Percentiles rank a stretch among this genome's conserved stretches.
phyloP scores from a whole-genome alignment of 1,284 basidiomycete species.

The Cutaneotrichosporon sp. region DNA sequence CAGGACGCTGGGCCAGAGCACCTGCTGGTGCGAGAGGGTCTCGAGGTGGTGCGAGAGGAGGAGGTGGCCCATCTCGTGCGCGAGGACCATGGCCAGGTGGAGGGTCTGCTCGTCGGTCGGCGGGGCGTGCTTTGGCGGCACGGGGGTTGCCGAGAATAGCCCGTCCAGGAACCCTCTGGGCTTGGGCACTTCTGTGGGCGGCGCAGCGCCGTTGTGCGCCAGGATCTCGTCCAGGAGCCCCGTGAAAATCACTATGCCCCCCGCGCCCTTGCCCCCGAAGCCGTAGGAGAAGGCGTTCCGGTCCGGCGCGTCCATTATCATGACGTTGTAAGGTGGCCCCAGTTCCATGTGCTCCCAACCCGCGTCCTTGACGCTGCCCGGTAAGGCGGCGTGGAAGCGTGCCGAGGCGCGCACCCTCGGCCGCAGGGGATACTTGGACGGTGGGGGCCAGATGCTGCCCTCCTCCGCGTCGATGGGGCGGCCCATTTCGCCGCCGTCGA shows the following conservation, averaged over 20 bases:
- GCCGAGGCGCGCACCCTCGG: slow-evolving; percentile 49
- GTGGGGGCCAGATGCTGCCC: slow-evolving; percentile 33
- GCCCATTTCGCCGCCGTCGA: slow-evolving; percentile 1
- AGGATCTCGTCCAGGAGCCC: slow-evolving; percentile 82
- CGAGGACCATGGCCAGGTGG: slow-evolving; percentile 78
- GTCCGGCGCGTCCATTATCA: slow-evolving; percentile 78
- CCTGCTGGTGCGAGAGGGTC: slow-evolving; percentile 75
- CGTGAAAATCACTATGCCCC: slow-evolving; percentile 85
- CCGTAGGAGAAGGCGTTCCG: slow-evolving; percentile 88
- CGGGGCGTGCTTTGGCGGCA: slow-evolving; percentile 28
- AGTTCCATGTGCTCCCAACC: slow-evolving; percentile 54
- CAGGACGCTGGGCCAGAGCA: slow-evolving; percentile 75
- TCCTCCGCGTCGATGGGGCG: not conserved
- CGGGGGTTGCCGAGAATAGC: slow-evolving; percentile 41
- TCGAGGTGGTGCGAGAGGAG: slow-evolving; percentile 86
- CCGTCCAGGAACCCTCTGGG: slow-evolving; percentile 17
- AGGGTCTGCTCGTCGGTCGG: slow-evolving; percentile 77
- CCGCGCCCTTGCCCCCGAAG: slow-evolving; percentile 83
- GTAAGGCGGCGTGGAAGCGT: slow-evolving; percentile 45
- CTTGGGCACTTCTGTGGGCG: not conserved
- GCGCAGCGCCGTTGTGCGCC: slow-evolving; percentile 51
- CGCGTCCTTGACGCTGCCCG: slow-evolving; percentile 35
- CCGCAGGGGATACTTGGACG: slow-evolving; percentile 45
- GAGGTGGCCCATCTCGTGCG: slow-evolving; percentile 85
- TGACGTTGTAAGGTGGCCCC: slow-evolving; percentile 80